phyloP scores from a whole-genome alignment of 352 stramenopile species.

The Globisporangium alternatum region DNA sequence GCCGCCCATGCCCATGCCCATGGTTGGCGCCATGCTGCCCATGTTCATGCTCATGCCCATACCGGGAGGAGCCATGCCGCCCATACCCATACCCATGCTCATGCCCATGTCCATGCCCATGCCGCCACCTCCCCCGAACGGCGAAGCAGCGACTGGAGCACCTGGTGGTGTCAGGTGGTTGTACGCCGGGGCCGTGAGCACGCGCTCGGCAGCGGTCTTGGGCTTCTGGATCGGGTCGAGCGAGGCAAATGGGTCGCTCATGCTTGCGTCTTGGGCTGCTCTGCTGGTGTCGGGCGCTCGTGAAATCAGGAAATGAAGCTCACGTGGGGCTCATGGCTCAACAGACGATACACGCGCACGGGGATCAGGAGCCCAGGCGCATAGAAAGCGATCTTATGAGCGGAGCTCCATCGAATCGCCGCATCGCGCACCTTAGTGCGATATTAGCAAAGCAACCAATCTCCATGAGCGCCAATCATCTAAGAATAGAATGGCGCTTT shows the following conservation, averaged over 20 bases:
- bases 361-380: background rate
- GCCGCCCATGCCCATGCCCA: conserved; percentile 23
- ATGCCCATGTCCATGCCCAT: conserved; percentile 13
- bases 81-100: conserved; percentile 3
- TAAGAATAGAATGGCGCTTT: too few relatives aligned
- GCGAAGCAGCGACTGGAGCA: conserved; percentile 30
- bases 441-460: too few relatives aligned
- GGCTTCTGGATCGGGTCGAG: conserved; percentile 73
- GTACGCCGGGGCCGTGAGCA: conserved; percentile 18
- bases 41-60: conserved; percentile 15
- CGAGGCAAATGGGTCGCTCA: conserved; percentile 75
- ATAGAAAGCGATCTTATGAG: too few relatives aligned
- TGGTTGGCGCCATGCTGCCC: conserved; percentile 2
- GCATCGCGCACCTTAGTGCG: too few relatives aligned
- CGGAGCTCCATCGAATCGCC: too few relatives aligned
- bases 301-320: conserved; percentile 6
- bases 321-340: too few relatives aligned
- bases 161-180: conserved; percentile 22
- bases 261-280: conserved; percentile 16
- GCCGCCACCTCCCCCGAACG: conserved; percentile 27
- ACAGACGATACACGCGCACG: background rate
- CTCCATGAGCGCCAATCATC: too few relatives aligned
- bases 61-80: background rate
- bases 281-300: background rate
- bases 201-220: conserved; percentile 48